Evolutionary conservation across 768 basidiomycete genomes (phyloP), one percentile per base, ranked within the genome.

Genomic region (Floccularia luteovirens): DNA sequence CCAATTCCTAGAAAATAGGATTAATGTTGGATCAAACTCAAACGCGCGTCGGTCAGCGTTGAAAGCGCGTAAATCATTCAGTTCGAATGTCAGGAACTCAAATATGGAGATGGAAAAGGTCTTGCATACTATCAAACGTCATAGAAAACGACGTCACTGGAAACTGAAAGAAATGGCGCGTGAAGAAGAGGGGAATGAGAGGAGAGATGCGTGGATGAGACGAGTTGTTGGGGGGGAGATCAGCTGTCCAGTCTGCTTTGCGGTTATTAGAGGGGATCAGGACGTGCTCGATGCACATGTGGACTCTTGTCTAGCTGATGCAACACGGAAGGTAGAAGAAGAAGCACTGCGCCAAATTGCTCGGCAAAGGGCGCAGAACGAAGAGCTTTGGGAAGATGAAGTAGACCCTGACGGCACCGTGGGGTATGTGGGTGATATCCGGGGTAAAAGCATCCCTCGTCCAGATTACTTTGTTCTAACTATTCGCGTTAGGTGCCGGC

Each of bases 251-350:
- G 75, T 90, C 17, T 90, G 87, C 53, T 58, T 68, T 32, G 59
- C 60, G 28, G 57, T 56, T 12, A 66, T 87, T 1, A 61, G 58
- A 33, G 87, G 86, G 1, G 86, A 87, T 49, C 64, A 69, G 31
- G 87, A 87, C 44, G 78, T 87, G 6, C 51, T 86, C 2, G 77
- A 85, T 48, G 85, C 84, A 12, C 88, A 90, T 58, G 73, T 90
- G n/a, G 83, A 90, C 49, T 67, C 83, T 5, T 90, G 88, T 54
- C 56, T 90, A 31, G 76, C 75, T 3, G 64, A 84, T 49, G 74
- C 77, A 48, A 64, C 53, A 38, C 60, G 57, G 24, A 56, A 64
- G 38, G 36, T 69, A 25, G 66, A 70, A 45, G 70, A 68, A 38
- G 67, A 69, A 32, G 57, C 67, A 37, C 57, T 61, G 31, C 61